phyloP scores from a whole-genome alignment of 2,329 filamentous ascomycete species.

The Monilinia laxa region DNA sequence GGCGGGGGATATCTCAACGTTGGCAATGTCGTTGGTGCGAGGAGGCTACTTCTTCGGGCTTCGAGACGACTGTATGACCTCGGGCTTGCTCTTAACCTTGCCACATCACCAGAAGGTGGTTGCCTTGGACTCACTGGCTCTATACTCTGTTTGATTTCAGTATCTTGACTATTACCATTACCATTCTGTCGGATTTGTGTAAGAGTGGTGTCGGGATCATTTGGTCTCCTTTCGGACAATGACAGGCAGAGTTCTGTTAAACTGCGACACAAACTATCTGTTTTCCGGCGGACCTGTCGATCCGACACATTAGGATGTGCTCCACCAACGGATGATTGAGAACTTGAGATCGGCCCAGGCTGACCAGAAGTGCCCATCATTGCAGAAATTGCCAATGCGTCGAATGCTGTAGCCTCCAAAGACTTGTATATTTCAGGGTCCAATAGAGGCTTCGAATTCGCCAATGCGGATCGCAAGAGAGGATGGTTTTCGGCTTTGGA shows the following conservation, averaged over 20 bases:
- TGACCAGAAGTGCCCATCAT: slow-evolving; percentile 75
- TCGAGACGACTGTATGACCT: slow-evolving; percentile 40
- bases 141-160: slow-evolving; percentile 28
- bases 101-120: slow-evolving; percentile 29
- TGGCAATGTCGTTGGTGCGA: slow-evolving; percentile 37
- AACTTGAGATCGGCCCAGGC: slow-evolving; percentile 65
- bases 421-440: slow-evolving; percentile 71
- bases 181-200: slow-evolving; percentile 30
- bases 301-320: slow-evolving; percentile 58
- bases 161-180: slow-evolving; percentile 25
- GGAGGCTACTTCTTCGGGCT: slow-evolving; percentile 40
- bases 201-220: slow-evolving; percentile 32
- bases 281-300: slow-evolving; percentile 82
- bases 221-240: slow-evolving; percentile 59
- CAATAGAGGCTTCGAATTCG: slow-evolving; percentile 71
- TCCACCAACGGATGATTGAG: slow-evolving; percentile 45
- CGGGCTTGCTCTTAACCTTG: slow-evolving; percentile 36
- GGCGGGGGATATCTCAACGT: slow-evolving; percentile 37
- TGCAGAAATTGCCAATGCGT: slow-evolving; percentile 75
- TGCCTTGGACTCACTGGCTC: slow-evolving; percentile 31
- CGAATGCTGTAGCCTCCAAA: slow-evolving; percentile 76
- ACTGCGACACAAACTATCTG: slow-evolving; percentile 88
- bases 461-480: slow-evolving; percentile 74
- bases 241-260: slow-evolving; percentile 90
- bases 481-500: slow-evolving; percentile 64